Base-by-base conservation (phyloP, 2,329 filamentous ascomycete species). In the Exophiala spinifera region DNA sequence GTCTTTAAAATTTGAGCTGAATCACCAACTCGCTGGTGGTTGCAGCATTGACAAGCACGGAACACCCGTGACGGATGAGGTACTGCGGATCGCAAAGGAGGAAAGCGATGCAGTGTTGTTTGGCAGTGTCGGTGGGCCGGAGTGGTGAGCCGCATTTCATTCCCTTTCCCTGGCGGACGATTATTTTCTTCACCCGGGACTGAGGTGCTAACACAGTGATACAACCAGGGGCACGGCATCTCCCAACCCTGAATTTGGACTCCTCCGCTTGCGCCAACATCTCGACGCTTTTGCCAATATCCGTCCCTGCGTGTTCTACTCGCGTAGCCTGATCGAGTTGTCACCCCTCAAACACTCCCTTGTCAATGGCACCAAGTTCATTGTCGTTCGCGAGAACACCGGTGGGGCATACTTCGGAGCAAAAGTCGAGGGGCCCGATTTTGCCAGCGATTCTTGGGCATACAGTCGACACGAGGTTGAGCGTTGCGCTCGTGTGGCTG, bases 341-440 rank as follows among this genome's bases (percentile, higher is more conserved):
- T 75, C 72, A 1, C 75, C 77, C 1, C 69, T 80, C 53, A 78
- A 76, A 56, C 60, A 69, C 1, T 71, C 74, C 6, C 66, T 77
- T n/a, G 74, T 76, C 20, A 58, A 63, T 1, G 91, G 89, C 60
- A 90, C 88, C 65, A 88, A 96, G 76, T 89, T 96, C 74, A 86
- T 88, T 70, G 68, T 74, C 3, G 64, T 74, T 15, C 58, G 72
- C 28, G 72, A 74, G 63, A 74, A 74, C 54, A 73, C 70, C 37
- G 70, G 72, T 15, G 72, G 72, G 1, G 72, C 72, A 1, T 74
- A 74, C 21, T 60, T 76, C 63, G 78, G 78, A 7, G 62, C 71
- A 14, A 79, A 79, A 60, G 65, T 69, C 4, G 76, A 79, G 60
- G 63, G 70, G 19, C 59, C 65, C 1, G 73, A 76, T 25, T 65